Evolutionary conservation across 2,329 filamentous ascomycete species (phyloP), one percentile per base, ranked within the genome.

Genomic region (Colletotrichum brevisporum): DNA sequence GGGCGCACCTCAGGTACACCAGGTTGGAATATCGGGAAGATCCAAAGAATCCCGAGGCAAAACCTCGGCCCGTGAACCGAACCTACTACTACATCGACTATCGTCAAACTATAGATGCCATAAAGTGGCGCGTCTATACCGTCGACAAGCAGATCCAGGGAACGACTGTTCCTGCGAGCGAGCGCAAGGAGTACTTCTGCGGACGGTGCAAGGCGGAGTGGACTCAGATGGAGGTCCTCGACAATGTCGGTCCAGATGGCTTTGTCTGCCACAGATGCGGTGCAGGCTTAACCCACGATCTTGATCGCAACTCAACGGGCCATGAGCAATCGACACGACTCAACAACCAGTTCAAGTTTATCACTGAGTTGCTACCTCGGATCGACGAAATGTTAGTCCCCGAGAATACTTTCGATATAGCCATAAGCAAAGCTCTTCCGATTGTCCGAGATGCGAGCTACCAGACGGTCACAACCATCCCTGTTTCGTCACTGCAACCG

Each of bases 31-130:
- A 69, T 43, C 69, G 63, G 24, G 71, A 72, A 56, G 64, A 71
- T 13, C 69, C 71, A 6, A 72, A 72, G 50, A 72, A 72, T 45
- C 71, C 71, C 3, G 92, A 95, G 76, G 94, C 93, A 59, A 93
- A 94, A 69, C 91, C 92, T 67, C 91, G 94, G 60, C 92, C 94
- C 5, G 91, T 92, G 73, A 94, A 92, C 77, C 90, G 94, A 75
- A 97, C 95, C 71, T 99, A 97, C 86, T 99, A 97, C 83, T 99
- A 94, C 81, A 95, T 99, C 78, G 95, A 98, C 78, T 97, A 97
- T 76, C 94, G 96, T 69, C 92, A 94, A 67, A 94, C 95, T 43
- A 94, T 99, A 76, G 96, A 99, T 81, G 94, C 94, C 56, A 97
- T 97, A 82, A 99, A 99, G 80, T 99, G 93, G 88, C 92, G 94